These are phyloP conservation scores for Pseudocercospora cruenta DNA, from an alignment of 2,329 filamentous ascomycete genomes.

Conservation along the genomic window DNA sequence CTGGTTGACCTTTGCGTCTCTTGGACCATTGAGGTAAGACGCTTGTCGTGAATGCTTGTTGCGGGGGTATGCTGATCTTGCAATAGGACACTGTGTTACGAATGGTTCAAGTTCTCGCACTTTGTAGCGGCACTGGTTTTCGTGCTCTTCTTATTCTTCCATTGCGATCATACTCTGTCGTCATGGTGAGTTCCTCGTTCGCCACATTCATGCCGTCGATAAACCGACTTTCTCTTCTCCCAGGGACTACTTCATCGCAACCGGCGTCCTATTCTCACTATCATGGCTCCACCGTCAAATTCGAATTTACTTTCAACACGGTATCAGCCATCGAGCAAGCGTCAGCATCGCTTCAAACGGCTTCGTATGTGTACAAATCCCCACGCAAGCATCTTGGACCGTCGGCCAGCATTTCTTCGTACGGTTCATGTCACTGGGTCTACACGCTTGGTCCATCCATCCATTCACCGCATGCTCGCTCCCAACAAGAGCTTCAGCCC, in stretches of 20 bases:
- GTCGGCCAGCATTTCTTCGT: conserved; percentile 61
- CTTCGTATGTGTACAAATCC: conserved; percentile 50
- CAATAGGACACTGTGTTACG: conserved; percentile 57
- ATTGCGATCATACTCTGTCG: conserved; percentile 59
- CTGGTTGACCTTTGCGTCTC: conserved; percentile 57
- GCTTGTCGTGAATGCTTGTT: background rate
- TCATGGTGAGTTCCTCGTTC: conserved; percentile 49
- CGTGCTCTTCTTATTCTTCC: conserved; percentile 62
- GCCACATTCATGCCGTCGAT: background rate
- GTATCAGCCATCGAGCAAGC: conserved; percentile 49
- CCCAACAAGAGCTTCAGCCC: conserved; percentile 29
- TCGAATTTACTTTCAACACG: conserved; percentile 55
- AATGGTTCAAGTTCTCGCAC: conserved; percentile 64
- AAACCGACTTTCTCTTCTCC: background rate
- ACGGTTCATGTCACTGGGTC: conserved; percentile 53
- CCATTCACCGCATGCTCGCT: conserved; percentile 61
- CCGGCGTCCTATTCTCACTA: conserved; percentile 55
- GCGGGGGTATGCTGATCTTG: background rate
- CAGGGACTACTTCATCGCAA: conserved; percentile 65
- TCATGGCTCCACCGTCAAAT: conserved; percentile 52
- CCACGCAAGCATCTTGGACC: conserved; percentile 51
- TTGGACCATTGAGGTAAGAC: conserved; percentile 54
- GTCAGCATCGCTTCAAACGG: conserved; percentile 46
- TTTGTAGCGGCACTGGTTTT: conserved; percentile 58
- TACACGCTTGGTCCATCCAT: conserved; percentile 53